These are phyloP conservation scores for Emydomyces testavorans DNA, from an alignment of 2,329 filamentous ascomycete genomes.

Conservation along the genomic window DNA sequence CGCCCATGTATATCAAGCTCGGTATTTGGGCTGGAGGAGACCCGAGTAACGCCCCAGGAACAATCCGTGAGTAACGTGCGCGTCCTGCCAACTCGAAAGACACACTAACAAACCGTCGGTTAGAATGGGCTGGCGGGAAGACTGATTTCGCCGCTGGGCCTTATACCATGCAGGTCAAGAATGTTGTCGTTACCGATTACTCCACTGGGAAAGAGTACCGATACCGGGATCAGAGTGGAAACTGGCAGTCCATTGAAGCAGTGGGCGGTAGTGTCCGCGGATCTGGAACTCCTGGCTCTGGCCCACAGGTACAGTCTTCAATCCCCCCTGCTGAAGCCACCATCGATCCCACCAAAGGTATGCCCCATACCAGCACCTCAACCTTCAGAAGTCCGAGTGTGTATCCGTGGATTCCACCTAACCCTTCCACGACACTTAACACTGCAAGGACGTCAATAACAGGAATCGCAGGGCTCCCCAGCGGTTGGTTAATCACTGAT, in stretches of 20 bases:
- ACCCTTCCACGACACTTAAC: constrained; percentile 46
- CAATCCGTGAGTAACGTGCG: constrained; percentile 45
- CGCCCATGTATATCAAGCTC: constrained; percentile 88
- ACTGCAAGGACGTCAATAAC: constrained; percentile 36
- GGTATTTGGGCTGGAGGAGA: constrained; percentile 91
- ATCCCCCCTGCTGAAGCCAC: constrained; percentile 54
- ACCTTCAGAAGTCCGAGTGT: neutral
- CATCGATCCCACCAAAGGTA: constrained; percentile 25
- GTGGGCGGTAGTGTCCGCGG: constrained; percentile 67
- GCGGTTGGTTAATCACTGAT: constrained; percentile 68
- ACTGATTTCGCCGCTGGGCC: constrained; percentile 77
- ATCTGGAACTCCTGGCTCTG: constrained; percentile 43
- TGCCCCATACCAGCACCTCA: constrained; percentile 1
- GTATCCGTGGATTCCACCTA: constrained; percentile 24
- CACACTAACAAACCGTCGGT: constrained; percentile 5
- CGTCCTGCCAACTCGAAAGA: neutral
- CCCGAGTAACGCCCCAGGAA: constrained; percentile 62
- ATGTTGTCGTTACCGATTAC: constrained; percentile 72
- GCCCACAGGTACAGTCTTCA: constrained; percentile 34
- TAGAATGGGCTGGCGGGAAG: constrained; percentile 69
- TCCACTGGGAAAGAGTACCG: constrained; percentile 77
- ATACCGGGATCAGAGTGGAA: constrained; percentile 67
- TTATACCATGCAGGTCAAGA: constrained; percentile 74
- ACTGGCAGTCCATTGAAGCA: constrained; percentile 70
- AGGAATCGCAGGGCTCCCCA: constrained; percentile 50